These are phyloP conservation scores for Fusarium mundagurra DNA, from an alignment of 2,329 filamentous ascomycete genomes.

Conservation along the genomic window DNA sequence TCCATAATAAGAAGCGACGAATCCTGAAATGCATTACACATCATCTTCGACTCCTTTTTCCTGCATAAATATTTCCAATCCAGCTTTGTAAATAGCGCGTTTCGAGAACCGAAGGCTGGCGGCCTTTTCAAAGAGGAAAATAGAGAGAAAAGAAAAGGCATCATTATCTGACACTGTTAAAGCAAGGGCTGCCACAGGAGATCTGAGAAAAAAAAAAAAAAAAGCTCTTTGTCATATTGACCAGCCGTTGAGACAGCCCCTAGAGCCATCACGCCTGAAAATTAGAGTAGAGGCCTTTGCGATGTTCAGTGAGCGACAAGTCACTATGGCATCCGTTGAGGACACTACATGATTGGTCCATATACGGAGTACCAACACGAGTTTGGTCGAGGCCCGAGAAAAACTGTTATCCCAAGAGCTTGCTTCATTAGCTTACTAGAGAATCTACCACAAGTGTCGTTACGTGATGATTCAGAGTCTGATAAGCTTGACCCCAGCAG, in stretches of 20 bases:
- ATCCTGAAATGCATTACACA: background rate
- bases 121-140: background rate
- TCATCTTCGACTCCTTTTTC: conserved; percentile 24
- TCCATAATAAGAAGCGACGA: background rate
- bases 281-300: background rate
- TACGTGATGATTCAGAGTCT: conserved; percentile 20
- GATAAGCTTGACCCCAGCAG: background rate
- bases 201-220: no score
- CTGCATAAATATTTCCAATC: conserved; percentile 11
- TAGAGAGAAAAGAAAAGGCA: background rate
- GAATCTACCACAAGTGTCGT: conserved; percentile 7
- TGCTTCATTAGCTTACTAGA: conserved; percentile 14
- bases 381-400: background rate
- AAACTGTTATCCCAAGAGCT: conserved; percentile 18
- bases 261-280: background rate
- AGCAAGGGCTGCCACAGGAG: background rate
- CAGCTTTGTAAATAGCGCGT: conserved; percentile 6
- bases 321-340: background rate
- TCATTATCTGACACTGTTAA: background rate
- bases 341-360: background rate
- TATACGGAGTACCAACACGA: background rate
- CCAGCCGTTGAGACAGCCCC: background rate
- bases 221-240: background rate
- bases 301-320: background rate
- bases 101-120: conserved; percentile 6